Evolutionary conservation across 306 rosid species (phyloP).

Genomic region (Vigna nakashimae): DNA sequence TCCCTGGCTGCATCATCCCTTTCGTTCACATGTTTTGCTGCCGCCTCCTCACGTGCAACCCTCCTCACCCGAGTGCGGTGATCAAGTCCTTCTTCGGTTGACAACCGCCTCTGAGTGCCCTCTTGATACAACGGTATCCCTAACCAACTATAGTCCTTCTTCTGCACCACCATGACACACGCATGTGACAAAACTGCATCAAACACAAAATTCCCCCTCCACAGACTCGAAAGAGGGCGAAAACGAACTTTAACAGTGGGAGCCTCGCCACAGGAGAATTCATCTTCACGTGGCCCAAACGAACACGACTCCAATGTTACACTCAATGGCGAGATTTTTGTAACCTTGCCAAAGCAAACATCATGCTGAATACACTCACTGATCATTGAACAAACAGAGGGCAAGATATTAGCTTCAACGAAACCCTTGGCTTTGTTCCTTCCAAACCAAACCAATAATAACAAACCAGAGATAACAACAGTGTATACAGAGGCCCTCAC

Average conservation of each 20-base stretch:
- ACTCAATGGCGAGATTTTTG: conserved; percentile 83
- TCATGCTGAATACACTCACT: conserved; percentile 81
- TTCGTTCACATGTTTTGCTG: conserved; percentile 53
- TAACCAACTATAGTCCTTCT: conserved; percentile 88
- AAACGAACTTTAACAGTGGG: conserved; percentile 74
- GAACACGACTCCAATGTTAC: conserved; percentile 85
- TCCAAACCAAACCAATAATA: conserved; percentile 84
- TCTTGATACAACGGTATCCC: conserved; percentile 69
- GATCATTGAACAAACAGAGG: conserved; percentile 78
- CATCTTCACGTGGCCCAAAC: conserved; percentile 77
- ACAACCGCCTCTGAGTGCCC: conserved; percentile 49
- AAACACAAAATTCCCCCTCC: conserved; percentile 86
- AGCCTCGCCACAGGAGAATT: conserved; percentile 87
- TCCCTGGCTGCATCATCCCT: conserved; percentile 76
- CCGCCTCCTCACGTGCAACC: conserved; percentile 75
- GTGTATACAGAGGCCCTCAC: conserved; percentile 74
- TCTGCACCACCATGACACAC: conserved; percentile 71
- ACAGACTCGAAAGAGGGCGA: conserved; percentile 80
- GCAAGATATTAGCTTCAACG: conserved; percentile 73
- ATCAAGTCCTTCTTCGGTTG: conserved; percentile 85
- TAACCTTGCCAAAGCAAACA: conserved; percentile 79
- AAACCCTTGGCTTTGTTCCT: conserved; percentile 70
- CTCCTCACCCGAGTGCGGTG: conserved; percentile 72
- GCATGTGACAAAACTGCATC: conserved; percentile 87
- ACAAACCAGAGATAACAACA: conserved; percentile 74